A percentile compares a stretch with the other conserved stretches of the same genome.
Conservation (phyloP, 2,329 filamentous ascomycete species). For the Bipolaris cookei region DNA sequence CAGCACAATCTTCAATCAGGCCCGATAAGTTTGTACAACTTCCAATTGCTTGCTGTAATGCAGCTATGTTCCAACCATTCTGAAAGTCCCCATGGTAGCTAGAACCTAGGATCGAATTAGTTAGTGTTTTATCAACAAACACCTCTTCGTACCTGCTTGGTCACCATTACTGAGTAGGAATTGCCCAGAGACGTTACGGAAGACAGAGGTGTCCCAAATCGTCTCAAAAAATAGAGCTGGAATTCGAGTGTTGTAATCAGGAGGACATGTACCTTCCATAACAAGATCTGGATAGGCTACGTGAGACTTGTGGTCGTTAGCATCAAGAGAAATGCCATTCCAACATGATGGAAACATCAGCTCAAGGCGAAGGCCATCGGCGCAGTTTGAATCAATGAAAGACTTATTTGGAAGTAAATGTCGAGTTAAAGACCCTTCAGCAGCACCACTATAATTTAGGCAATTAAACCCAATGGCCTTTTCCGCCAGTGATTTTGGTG, state of each 20-base stretch:
- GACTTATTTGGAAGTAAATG: slow-evolving; percentile 15
- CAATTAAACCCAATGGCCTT: slow-evolving; percentile 25
- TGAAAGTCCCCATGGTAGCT: slow-evolving; percentile 70
- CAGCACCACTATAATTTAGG: slow-evolving; percentile 16
- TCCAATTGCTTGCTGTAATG: slow-evolving; percentile 69
- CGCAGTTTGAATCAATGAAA: slow-evolving; percentile 16
- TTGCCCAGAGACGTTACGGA: slow-evolving; percentile 65
- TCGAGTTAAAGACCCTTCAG: slow-evolving; percentile 12
- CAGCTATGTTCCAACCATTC: slow-evolving; percentile 69
- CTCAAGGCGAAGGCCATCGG: slow-evolving; percentile 21
- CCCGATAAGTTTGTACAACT: slow-evolving; percentile 66
- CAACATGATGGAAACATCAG: slow-evolving; percentile 29
- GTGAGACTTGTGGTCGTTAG: slow-evolving; percentile 65
- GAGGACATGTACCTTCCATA: slow-evolving; percentile 77
- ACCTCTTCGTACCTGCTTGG: slow-evolving; percentile 49
- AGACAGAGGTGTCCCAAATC: slow-evolving; percentile 77
- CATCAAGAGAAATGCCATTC: slow-evolving; percentile 40
- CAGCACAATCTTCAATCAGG: slow-evolving; percentile 62
- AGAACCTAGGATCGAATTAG: slow-evolving; percentile 37
- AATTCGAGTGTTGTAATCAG: slow-evolving; percentile 69
- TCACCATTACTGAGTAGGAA: slow-evolving; percentile 84
- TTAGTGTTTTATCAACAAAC: slow-evolving; percentile 6
- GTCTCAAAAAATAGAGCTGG: slow-evolving; percentile 84
- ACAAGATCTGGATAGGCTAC: slow-evolving; percentile 80
- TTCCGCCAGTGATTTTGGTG: slow-evolving; percentile 14